phyloP scores from a whole-genome alignment of 768 basidiomycete genomes.

The Rhizopogon roseolus region DNA sequence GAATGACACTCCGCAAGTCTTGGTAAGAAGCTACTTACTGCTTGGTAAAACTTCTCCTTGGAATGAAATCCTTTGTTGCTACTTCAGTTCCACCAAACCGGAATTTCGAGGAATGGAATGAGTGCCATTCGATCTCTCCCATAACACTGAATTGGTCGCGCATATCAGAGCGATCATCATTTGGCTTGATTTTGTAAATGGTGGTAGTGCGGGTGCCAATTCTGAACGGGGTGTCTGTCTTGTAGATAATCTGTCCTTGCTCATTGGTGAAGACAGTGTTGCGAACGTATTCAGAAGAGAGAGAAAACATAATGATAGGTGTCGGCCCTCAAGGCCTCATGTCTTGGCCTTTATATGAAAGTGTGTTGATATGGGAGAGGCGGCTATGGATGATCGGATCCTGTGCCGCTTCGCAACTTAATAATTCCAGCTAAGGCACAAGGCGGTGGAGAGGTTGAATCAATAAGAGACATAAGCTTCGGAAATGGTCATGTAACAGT shows the following conservation, averaged over 20 bases:
- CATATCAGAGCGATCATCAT: constrained; percentile 17
- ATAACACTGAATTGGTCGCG: constrained; percentile 25
- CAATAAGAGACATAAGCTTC: no score
- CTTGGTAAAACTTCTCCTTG: constrained; percentile 17
- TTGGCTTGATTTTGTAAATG: constrained; percentile 20
- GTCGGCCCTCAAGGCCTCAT: no score
- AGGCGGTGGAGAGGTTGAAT: no score
- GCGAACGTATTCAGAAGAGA: constrained; percentile 19
- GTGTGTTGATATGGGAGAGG: no score
- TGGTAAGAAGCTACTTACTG: constrained; percentile 11
- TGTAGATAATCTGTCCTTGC: constrained; percentile 24
- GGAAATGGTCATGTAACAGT: no score
- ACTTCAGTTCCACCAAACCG: constrained; percentile 22
- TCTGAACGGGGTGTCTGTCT: constrained; percentile 17
- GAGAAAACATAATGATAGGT: constrained; percentile 15
- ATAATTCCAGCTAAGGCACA: no score
- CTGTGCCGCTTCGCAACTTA: no score
- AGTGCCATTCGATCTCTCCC: constrained; percentile 30
- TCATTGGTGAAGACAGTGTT: constrained; percentile 20
- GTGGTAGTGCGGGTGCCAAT: constrained; percentile 17
- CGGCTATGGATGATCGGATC: no score
- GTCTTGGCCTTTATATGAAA: no score
- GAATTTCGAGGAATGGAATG: constrained; percentile 25
- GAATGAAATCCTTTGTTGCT: constrained; percentile 20
- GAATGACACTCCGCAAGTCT: not conserved